Evolutionary conservation across 2,329 filamentous ascomycete species (phyloP).

Genomic region (Fusarium verrucosum): DNA sequence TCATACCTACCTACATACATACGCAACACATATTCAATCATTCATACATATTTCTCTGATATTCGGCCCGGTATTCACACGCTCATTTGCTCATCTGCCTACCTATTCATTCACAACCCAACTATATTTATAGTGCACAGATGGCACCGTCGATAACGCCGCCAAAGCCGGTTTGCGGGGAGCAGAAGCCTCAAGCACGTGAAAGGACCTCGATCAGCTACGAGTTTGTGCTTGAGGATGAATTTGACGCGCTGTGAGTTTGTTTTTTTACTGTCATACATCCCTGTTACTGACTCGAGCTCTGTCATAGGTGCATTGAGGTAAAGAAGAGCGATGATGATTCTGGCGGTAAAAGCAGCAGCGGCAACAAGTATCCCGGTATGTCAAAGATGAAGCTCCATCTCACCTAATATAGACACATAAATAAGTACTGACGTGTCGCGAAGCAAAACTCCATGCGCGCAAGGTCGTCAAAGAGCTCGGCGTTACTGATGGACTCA

Average conservation of each 20-base stretch:
- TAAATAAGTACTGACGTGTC: background rate
- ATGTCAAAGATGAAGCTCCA: conserved; percentile 8
- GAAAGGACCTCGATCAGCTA: conserved; percentile 36
- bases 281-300: background rate
- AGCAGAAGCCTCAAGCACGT: conserved; percentile 31
- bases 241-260: conserved; percentile 66
- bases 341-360: conserved; percentile 29
- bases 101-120: background rate
- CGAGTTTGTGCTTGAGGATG: conserved; percentile 58
- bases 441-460: conserved; percentile 64
- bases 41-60: conserved; percentile 5
- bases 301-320: conserved; percentile 49
- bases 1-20: too few relatives aligned
- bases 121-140: background rate
- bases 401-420: background rate
- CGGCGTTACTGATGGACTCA: conserved; percentile 59
- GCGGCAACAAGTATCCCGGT: conserved; percentile 52
- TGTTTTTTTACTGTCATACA: background rate
- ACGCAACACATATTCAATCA: too few relatives aligned
- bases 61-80: background rate
- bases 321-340: conserved; percentile 44
- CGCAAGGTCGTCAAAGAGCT: conserved; percentile 64
- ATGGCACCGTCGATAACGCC: conserved; percentile 33
- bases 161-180: conserved; percentile 33
- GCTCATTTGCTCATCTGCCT: background rate